phyloP scores from a whole-genome alignment of 345 rosid genomes.

The Mangifera indica region DNA sequence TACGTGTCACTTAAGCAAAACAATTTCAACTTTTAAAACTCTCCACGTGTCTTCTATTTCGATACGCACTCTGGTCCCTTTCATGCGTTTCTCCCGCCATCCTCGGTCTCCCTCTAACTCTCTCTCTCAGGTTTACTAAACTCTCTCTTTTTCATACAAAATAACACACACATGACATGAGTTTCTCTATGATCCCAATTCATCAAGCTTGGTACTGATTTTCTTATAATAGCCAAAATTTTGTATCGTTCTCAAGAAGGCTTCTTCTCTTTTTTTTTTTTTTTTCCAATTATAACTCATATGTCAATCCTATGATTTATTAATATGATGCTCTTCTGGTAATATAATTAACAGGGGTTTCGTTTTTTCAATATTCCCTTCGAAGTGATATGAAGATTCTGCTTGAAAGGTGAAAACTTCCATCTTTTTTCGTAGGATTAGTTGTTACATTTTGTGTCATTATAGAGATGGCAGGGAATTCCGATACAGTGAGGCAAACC shows the following conservation, averaged over 20 bases:
- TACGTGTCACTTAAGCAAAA: slow-evolving; percentile 7
- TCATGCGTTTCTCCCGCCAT: slow-evolving; percentile 52
- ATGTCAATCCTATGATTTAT: not conserved
- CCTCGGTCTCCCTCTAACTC: slow-evolving; percentile 44
- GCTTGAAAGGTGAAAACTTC: slow-evolving; percentile 5
- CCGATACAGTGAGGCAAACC: slow-evolving; percentile 35
- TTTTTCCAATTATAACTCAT: no score
- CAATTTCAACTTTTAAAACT: no score
- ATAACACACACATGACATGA: not conserved
- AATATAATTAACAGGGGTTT: not conserved
- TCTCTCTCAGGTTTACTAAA: not conserved
- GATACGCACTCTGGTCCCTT: not conserved
- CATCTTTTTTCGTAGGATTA: not conserved
- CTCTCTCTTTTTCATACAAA: slow-evolving; percentile 13
- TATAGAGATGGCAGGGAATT: slow-evolving; percentile 39
- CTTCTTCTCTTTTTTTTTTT: not conserved
- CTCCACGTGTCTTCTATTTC: slow-evolving; percentile 25
- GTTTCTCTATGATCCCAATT: slow-evolving; percentile 18
- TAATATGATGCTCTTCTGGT: not conserved
- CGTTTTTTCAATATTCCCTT: not conserved
- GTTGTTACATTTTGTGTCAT: slow-evolving; percentile 8
- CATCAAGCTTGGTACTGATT: slow-evolving; percentile 1
- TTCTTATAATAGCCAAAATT: slow-evolving; percentile 7
- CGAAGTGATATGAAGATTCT: slow-evolving; percentile 2
- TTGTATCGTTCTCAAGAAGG: not conserved